Evolutionary conservation across 768 basidiomycete species (phyloP), one percentile per base, ranked within the genome.

Genomic region (Epithele typhae): DNA sequence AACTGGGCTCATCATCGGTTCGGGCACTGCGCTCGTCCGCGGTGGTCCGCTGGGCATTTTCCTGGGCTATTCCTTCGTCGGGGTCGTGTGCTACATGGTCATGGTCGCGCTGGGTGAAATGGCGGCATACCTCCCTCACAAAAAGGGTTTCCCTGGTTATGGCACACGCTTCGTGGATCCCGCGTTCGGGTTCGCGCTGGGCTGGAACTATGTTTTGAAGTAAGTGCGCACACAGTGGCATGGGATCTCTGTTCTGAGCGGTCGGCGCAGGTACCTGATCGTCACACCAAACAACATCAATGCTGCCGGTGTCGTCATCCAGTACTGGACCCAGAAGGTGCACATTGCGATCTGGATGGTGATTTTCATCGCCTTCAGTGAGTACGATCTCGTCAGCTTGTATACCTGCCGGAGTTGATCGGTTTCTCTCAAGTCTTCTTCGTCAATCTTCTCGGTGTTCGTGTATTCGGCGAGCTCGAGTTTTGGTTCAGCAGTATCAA

Each of bases 401-500:
- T 32, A 32, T 9, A 17, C 35, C 18, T 38, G 21, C 17, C 7
- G 9, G n/a, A 9, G 17, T 32, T 27, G 23, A 18, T 39, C n/a
- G 51, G 23, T 3, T 12, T 12, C 21, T 6, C 25, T 6, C 19
- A n/a, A 81, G 76, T 82, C 45, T 75, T 78, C 49, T 12, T 68
- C 17, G 57, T 82, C 52, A 84, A 84, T 61, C 59, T 82, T 12
- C 68, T 84, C 34, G 82, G 81, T 35, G 75, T 86, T 18, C 75
- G 78, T 1, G 72, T 82, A 5, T 86, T 85, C 48, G 82, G 83
- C 42, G 83, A 87, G 59, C 65, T 84, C n/a, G 82, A 84, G 58
- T 85, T 84, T 64, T 84, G 82, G 81, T 76, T 78, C 56, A 83
- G 80, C 46, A 76, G 78, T 45, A 72, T 89, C 61, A 87, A 89